Percentiles rank a stretch among this genome's conserved stretches.
Conservation (phyloP, 1,284 basidiomycete species). For the Lentinus polychrous region DNA sequence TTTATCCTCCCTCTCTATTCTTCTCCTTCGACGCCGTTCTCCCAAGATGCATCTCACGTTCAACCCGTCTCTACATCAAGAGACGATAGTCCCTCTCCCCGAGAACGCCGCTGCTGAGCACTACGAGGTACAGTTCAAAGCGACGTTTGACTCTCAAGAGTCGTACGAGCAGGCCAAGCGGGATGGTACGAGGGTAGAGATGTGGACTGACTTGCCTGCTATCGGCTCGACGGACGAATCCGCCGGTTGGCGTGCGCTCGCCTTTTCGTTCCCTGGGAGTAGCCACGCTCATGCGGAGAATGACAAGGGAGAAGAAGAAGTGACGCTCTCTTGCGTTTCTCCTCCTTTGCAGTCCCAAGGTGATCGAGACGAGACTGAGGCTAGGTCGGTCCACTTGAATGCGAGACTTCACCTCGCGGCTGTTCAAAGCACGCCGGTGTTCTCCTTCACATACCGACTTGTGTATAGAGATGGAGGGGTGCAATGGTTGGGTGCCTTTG, state of each 20-base stretch:
- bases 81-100: constrained; percentile 9
- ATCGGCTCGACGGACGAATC: constrained; percentile 9
- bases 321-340: background rate
- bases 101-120: constrained; percentile 2
- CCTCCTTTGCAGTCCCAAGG: no score
- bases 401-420: constrained; percentile 10
- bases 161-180: constrained; percentile 16
- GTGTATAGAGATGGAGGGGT: constrained; percentile 22
- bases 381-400: constrained; percentile 3
- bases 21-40: constrained; percentile 11
- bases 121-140: constrained; percentile 20
- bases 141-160: constrained; percentile 19
- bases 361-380: background rate
- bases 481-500: constrained; percentile 23
- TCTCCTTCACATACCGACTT: constrained; percentile 26
- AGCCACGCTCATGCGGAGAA: constrained; percentile 5
- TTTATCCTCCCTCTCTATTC: constrained; percentile 17
- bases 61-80: constrained; percentile 9
- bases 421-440: constrained; percentile 13
- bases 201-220: constrained; percentile 24
- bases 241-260: constrained; percentile 21
- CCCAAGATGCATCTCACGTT: constrained; percentile 12
- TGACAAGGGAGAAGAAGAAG: background rate
- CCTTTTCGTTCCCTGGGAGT: constrained; percentile 13
- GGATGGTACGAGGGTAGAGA: constrained; percentile 20